Evolutionary conservation across 2,329 filamentous ascomycete genomes (phyloP), one percentile per base, ranked within the genome.

Genomic region (Cordyceps cicadae): DNA sequence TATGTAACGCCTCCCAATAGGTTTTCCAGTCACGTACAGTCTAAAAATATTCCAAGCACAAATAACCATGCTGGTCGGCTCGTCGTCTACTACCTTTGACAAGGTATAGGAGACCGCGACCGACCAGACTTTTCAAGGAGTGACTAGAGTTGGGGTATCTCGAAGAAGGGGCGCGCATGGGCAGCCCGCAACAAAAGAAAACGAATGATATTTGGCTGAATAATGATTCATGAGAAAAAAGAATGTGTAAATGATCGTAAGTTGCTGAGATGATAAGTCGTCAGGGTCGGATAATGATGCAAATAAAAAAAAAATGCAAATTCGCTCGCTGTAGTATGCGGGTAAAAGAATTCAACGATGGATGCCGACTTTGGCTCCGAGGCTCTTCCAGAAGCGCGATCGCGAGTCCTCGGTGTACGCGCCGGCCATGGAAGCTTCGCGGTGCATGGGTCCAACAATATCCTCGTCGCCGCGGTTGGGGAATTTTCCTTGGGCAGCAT

Each of bases 361-460:
- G n/a, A 68, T 62, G 52, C 73, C 71, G 41, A 81, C 76, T 70
- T 77, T 81, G 55, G 74, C 79, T 39, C 74, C 77, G 17, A 82
- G 69, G 62, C 67, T 77, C 66, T 76, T 79, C 76, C 79, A 77
- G 68, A 82, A 81, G 56, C 76, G 75, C 45, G 73, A 70, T 19
- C 73, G 77, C 64, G 75, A 75, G 64, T 78, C 76, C 50, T 80
- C 77, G 61, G 74, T 76, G 52, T 70, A 71, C 15, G 75, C 72
- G 52, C 78, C 75, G 34, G 74, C 71, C 81, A 84, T 84, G 64
- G 78, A 74, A 45, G 77, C 76, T 65, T 83, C 81, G 14, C 82
- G 81, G 66, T 86, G 84, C 92, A 97, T 96, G 7, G 92, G 92
- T 1, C 92, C 92, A 50, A 97, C 91, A 70, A 97, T 95, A 72